Evolutionary conservation across 73 alveolate species (phyloP).

Genomic region (Diophrys appendiculata): DNA sequence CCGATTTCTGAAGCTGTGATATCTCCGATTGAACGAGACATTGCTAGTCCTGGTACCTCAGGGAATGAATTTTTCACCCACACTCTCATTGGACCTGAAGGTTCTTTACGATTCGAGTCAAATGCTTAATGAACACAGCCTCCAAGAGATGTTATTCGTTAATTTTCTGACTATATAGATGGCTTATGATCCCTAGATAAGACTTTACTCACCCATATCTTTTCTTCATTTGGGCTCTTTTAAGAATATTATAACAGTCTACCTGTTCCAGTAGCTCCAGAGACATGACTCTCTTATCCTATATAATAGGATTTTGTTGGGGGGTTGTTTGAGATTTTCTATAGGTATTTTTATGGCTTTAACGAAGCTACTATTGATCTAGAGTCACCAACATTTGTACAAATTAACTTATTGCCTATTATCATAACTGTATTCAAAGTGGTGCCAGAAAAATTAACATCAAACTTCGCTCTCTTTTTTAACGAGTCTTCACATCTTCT

Average conservation of each 20-base stretch:
- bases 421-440: conserved; percentile 68
- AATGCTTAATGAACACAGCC: conserved; percentile 90
- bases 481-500: too few relatives aligned
- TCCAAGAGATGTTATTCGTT: conserved; percentile 79
- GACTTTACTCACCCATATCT: too few relatives aligned
- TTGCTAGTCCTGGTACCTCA: conserved; percentile 79
- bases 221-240: too few relatives aligned
- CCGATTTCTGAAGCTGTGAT: too few relatives aligned
- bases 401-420: conserved; percentile 50
- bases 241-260: too few relatives aligned
- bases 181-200: conserved; percentile 90
- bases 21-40: conserved; percentile 83
- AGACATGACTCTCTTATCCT: too few relatives aligned
- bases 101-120: conserved; percentile 59
- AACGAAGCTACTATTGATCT: conserved; percentile 71
- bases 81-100: conserved; percentile 68
- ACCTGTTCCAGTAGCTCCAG: too few relatives aligned
- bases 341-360: too few relatives aligned
- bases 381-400: conserved; percentile 78
- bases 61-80: conserved; percentile 38
- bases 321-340: too few relatives aligned
- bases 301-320: too few relatives aligned
- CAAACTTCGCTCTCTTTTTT: conserved; percentile 23
- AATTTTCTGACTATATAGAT: conserved; percentile 78
- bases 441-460: conserved; percentile 58